Base-by-base conservation (phyloP, 2,329 filamentous ascomycete genomes). In the Xylaria sp. region DNA sequence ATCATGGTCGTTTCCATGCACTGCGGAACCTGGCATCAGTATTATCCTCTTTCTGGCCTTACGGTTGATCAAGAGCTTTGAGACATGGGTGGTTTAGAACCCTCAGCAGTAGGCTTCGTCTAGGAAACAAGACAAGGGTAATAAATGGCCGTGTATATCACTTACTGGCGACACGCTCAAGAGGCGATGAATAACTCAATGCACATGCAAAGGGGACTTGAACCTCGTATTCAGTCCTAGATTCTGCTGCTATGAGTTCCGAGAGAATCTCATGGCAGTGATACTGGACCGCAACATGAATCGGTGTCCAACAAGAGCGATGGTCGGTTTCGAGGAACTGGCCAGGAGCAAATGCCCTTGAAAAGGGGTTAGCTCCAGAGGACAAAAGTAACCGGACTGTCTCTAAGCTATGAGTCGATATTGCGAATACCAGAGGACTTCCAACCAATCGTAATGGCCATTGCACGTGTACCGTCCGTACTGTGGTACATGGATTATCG, bases 281-380 rank as follows among this genome's bases (percentile, higher is more conserved):
- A 29, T 48, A 55, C 41, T 55, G 52, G 24, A 55, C 52, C 3
- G 52, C 52, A 21, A 54, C 22, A 16, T 54, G 52, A 24, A 54
- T 47, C 2, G 52, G 47, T 11, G 43, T 46, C 52, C 52, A 54
- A 19, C 29, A 24, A 4, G 47, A 54, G 19, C 52, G 52, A 8
- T 54, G 43, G 39, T 54, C 52, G n/a, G 6, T 24, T 26, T 46
- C 46, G 16, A 47, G 52, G 17, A 54, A 54, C 13, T 50, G 52
- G 17, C 38, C 52, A 20, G 42, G 17, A 13, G 52, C 43, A 40
- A 47, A 54, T 40, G 52, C 52, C 47, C 17, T 50, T 18, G 21
- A n/a, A 39, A 39, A 54, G 24, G 52, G 52, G n/a, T 47, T 39
- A 19, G 52, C 52, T 26, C 52, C 52, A 4, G 50, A 21, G n/a